A percentile compares a stretch with the other conserved stretches of the same genome.
These are phyloP conservation scores for Solanum tarapatanum DNA, from an alignment of 257 asterid genomes.

Conservation along the genomic window DNA sequence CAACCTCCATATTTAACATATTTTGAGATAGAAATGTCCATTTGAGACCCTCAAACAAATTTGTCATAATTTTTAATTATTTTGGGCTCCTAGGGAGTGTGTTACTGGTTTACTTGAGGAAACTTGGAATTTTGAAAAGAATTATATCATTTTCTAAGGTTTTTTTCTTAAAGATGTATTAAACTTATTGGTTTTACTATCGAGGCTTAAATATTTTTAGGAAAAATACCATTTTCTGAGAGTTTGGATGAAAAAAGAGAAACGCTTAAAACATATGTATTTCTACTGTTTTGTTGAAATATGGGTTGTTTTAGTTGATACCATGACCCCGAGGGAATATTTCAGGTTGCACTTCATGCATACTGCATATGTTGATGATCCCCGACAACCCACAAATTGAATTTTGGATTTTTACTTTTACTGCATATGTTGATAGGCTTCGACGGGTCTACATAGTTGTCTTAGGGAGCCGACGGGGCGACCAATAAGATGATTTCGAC, in stretches of 20 bases:
- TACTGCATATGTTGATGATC: not conserved
- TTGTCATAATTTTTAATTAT: too few species aligned
- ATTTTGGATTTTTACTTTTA: not conserved
- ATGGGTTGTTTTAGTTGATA: not conserved
- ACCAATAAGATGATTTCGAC: not conserved
- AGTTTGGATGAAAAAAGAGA: not conserved
- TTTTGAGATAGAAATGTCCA: not conserved
- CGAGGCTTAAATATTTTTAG: not conserved
- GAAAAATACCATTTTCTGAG: too few species aligned
- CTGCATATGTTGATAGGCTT: not conserved
- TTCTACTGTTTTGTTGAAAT: not conserved
- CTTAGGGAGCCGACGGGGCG: not conserved
- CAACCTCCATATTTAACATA: not conserved
- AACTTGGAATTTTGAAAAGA: not conserved
- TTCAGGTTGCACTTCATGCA: not conserved
- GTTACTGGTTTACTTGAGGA: not conserved
- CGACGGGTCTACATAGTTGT: not conserved
- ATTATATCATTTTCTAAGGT: not conserved
- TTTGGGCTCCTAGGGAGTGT: not conserved
- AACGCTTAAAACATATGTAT: not conserved
- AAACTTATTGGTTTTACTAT: not conserved
- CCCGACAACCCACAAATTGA: not conserved
- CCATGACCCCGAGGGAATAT: not conserved
- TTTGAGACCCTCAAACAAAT: not conserved
- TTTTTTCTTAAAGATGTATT: not conserved